These are phyloP conservation scores for Diaporthe nobilis DNA, from an alignment of 2,329 filamentous ascomycete species.

Conservation along the genomic window DNA sequence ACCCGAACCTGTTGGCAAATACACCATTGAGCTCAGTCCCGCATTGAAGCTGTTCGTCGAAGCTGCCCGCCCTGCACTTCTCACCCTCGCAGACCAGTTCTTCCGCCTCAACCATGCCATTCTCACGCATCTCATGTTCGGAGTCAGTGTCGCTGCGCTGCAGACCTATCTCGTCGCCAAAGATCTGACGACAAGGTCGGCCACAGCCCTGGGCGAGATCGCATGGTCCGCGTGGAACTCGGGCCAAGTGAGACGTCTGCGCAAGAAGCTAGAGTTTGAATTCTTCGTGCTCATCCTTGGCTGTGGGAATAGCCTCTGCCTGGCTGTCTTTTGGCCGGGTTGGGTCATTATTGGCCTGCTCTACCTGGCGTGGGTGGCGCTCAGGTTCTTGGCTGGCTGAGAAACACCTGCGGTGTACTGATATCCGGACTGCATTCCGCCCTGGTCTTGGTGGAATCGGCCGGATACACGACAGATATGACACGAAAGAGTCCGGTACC, in stretches of 20 bases:
- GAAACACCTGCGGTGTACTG: conserved; percentile 8
- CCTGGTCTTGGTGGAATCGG: not conserved
- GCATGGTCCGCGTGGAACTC: conserved; percentile 55
- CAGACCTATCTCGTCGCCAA: conserved; percentile 50
- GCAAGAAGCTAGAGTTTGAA: conserved; percentile 66
- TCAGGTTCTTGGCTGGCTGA: conserved; percentile 47
- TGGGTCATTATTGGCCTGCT: conserved; percentile 63
- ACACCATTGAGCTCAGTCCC: conserved; percentile 31
- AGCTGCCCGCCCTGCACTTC: conserved; percentile 20
- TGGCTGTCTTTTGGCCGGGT: conserved; percentile 71
- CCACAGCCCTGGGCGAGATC: conserved; percentile 42
- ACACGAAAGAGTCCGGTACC: conserved; percentile 10
- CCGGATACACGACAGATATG: not conserved
- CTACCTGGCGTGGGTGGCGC: conserved; percentile 52
- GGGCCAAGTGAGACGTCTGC: conserved; percentile 52
- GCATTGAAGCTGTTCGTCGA: conserved; percentile 15
- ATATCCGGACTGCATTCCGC: conserved; percentile 28
- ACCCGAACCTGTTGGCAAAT: conserved; percentile 34
- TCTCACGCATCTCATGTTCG: conserved; percentile 44
- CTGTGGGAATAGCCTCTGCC: conserved; percentile 61
- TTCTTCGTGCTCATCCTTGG: conserved; percentile 66
- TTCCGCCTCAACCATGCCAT: conserved; percentile 33
- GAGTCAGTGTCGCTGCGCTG: conserved; percentile 49
- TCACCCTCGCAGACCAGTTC: conserved; percentile 29
- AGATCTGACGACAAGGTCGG: conserved; percentile 35